A percentile compares a stretch with the other conserved stretches of the same genome.
phyloP scores from a whole-genome alignment of 1,139 yeast genomes.

The Kurtzmaniella quercitrusa region DNA sequence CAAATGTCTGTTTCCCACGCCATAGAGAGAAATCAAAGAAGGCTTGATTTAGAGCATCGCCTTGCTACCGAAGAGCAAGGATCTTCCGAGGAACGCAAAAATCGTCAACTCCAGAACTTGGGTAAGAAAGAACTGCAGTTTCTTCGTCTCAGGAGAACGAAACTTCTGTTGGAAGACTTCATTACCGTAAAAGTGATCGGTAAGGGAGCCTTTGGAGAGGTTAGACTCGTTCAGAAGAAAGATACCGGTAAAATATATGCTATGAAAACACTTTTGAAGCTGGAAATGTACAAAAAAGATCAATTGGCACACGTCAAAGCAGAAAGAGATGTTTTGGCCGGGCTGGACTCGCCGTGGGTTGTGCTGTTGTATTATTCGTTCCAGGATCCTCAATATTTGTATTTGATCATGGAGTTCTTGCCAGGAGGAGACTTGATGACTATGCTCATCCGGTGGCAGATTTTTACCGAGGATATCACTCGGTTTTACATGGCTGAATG shows the following conservation, averaged over 20 bases:
- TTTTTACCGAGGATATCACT: constrained; percentile 80
- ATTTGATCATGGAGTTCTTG: constrained; percentile 76
- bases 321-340: constrained; percentile 81
- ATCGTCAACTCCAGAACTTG: constrained; percentile 64
- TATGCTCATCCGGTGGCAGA: constrained; percentile 83
- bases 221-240: constrained; percentile 72
- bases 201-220: constrained; percentile 86
- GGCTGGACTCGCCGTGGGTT: constrained; percentile 85
- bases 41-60: constrained; percentile 67
- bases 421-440: constrained; percentile 90
- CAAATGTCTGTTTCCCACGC: constrained; percentile 78
- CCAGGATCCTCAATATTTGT: constrained; percentile 72
- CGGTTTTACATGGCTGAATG: constrained; percentile 85
- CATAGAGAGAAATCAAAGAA: constrained; percentile 74
- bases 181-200: constrained; percentile 79
- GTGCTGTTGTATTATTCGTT: constrained; percentile 77
- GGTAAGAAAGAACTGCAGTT: constrained; percentile 79
- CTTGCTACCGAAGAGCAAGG: constrained; percentile 58
- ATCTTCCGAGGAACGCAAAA: constrained; percentile 66
- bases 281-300: constrained; percentile 81
- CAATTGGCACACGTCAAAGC: constrained; percentile 84
- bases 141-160: constrained; percentile 69
- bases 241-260: constrained; percentile 85
- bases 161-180: constrained; percentile 70
- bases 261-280: constrained; percentile 73